Conservation (phyloP, 2,329 filamentous ascomycete species). For the Ophiostoma perfectum region DNA sequence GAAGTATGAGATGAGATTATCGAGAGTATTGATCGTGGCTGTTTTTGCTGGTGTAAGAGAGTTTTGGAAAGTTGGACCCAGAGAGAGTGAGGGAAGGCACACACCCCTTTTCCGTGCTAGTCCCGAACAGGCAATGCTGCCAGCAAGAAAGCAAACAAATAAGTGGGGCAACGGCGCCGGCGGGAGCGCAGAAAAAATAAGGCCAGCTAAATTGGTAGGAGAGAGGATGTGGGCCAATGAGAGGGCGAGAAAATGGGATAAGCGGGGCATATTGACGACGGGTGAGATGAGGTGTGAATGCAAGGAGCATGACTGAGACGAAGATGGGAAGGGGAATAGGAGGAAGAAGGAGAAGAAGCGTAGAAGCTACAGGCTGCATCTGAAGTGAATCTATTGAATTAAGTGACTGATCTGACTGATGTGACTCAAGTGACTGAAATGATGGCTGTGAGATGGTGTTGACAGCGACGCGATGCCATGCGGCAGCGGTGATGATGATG, state of each 20-base stretch:
- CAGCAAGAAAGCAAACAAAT: conserved; percentile 17
- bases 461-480: background rate
- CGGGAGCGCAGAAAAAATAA: background rate
- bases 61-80: conserved; percentile 17
- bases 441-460: no score
- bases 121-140: conserved; percentile 13
- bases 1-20: background rate
- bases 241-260: background rate
- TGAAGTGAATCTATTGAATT: background rate
- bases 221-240: conserved; percentile 15
- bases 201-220: conserved; percentile 13
- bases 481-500: background rate
- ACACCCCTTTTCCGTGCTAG: conserved; percentile 17
- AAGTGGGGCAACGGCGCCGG: conserved; percentile 16
- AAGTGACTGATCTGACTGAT: background rate
- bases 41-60: conserved; percentile 25
- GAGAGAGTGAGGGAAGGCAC: conserved; percentile 9
- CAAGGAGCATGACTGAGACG: background rate
- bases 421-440: no score
- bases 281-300: background rate
- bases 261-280: conserved; percentile 11
- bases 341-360: background rate
- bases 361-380: background rate
- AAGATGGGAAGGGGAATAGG: background rate
- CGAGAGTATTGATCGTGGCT: background rate